Evolutionary conservation across 305 asterid genomes (phyloP).

Genomic region (Coffea humblotiana): DNA sequence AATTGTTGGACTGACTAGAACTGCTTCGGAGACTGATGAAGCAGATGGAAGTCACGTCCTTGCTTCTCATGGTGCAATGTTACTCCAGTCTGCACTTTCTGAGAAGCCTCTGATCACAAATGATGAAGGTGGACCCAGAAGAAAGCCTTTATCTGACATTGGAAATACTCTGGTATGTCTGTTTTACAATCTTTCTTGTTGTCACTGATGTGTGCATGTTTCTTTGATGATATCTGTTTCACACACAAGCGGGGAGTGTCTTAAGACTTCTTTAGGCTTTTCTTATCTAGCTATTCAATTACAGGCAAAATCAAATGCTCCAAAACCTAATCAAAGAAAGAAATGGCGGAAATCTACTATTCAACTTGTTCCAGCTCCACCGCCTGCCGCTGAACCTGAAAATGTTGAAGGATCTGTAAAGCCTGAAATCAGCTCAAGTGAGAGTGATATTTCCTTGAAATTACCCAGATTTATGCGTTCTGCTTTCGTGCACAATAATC

Average conservation of each 20-base stretch:
- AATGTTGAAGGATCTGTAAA: conserved; percentile 35
- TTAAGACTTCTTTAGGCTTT: neutral
- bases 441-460: conserved; percentile 50
- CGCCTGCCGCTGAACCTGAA: conserved; percentile 31
- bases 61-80: conserved; percentile 80
- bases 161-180: conserved; percentile 74
- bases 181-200: neutral
- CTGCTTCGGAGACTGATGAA: conserved; percentile 37
- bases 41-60: conserved; percentile 42
- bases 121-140: conserved; percentile 36
- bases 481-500: conserved; percentile 46
- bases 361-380: conserved; percentile 80
- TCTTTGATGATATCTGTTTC: neutral
- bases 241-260: neutral
- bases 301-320: conserved; percentile 56
- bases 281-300: conserved; percentile 4
- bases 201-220: neutral
- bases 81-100: conserved; percentile 80
- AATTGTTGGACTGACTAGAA: conserved; percentile 22
- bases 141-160: conserved; percentile 91
- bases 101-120: conserved; percentile 44
- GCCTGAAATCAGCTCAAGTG: conserved; percentile 40
- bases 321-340: conserved; percentile 63
- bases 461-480: conserved; percentile 76
- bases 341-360: conserved; percentile 78